Evolutionary conservation across 495 filamentous ascomycete genomes (phyloP).

Genomic region (Aspergillus baeticus): DNA sequence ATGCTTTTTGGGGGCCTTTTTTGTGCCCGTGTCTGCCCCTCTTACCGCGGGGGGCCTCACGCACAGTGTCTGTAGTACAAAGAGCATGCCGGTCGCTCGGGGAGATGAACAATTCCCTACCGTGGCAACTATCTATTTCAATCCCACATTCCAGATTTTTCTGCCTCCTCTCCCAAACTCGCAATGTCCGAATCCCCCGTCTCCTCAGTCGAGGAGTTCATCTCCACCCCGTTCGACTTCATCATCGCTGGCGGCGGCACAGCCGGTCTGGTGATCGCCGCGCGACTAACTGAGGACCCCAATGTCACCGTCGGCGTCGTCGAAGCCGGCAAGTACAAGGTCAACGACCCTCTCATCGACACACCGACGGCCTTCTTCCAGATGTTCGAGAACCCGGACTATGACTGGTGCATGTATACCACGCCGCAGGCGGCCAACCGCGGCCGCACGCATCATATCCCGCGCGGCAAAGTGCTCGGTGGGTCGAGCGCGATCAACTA

Average conservation of each 20-base stretch:
- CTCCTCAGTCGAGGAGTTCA: conserved; percentile 11
- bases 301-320: conserved; percentile 49
- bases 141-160: not conserved
- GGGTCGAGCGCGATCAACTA: conserved; percentile 58
- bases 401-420: conserved; percentile 57
- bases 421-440: conserved; percentile 43
- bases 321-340: conserved; percentile 53
- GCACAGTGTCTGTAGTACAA: too few species aligned
- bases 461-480: conserved; percentile 56
- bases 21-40: too few species aligned
- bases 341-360: conserved; percentile 45
- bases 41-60: too few species aligned
- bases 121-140: too few species aligned
- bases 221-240: conserved; percentile 8
- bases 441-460: conserved; percentile 23
- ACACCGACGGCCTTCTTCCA: conserved; percentile 44
- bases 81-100: too few species aligned
- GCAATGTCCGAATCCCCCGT: not conserved
- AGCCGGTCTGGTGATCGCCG: conserved; percentile 51
- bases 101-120: too few species aligned
- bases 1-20: too few species aligned
- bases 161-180: too few species aligned
- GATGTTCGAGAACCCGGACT: conserved; percentile 48
- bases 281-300: conserved; percentile 51
- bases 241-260: conserved; percentile 35